Percentiles rank a stretch among this genome's conserved stretches.
Evolutionary conservation across 192 early-diverging fungal species (phyloP).

Genomic region (Diversispora eburnea): DNA sequence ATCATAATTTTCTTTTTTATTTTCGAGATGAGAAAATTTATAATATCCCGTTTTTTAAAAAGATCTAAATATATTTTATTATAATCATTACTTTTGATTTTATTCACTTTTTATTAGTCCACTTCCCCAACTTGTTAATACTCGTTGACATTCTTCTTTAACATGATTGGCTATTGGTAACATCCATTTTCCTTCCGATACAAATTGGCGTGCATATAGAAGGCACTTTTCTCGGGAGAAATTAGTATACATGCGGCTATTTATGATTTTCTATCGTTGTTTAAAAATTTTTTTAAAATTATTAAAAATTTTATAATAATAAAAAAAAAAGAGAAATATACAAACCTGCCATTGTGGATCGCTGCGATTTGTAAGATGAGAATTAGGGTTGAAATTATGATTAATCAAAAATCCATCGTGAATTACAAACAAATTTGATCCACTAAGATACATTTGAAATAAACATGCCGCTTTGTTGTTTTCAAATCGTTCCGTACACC

Average conservation of each 20-base stretch:
- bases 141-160: slow-evolving; percentile 7
- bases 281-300: not conserved
- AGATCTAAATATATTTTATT: too few relatives aligned
- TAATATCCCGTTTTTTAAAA: too few relatives aligned
- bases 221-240: slow-evolving; percentile 54
- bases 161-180: slow-evolving; percentile 42
- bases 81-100: too few relatives aligned
- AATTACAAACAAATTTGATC: slow-evolving; percentile 54
- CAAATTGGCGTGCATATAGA: slow-evolving; percentile 53
- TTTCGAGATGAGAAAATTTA: too few relatives aligned
- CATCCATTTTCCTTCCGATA: slow-evolving; percentile 49
- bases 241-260: slow-evolving; percentile 53
- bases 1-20: too few relatives aligned
- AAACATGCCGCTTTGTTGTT: slow-evolving; percentile 54
- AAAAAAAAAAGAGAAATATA: slow-evolving; percentile 18
- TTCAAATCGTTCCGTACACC: slow-evolving; percentile 57
- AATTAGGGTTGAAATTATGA: slow-evolving; percentile 7
- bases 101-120: not conserved
- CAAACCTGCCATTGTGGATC: slow-evolving; percentile 17
- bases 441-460: slow-evolving; percentile 48
- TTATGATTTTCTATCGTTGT: slow-evolving; percentile 44
- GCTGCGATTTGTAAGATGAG: not conserved
- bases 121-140: slow-evolving; percentile 33
- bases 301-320: not conserved
- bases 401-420: slow-evolving; percentile 43